Percentiles rank a stretch among this genome's conserved stretches.
Evolutionary conservation across 139 green algal species (phyloP).

Genomic region (Zygnema circumcarinatum): DNA sequence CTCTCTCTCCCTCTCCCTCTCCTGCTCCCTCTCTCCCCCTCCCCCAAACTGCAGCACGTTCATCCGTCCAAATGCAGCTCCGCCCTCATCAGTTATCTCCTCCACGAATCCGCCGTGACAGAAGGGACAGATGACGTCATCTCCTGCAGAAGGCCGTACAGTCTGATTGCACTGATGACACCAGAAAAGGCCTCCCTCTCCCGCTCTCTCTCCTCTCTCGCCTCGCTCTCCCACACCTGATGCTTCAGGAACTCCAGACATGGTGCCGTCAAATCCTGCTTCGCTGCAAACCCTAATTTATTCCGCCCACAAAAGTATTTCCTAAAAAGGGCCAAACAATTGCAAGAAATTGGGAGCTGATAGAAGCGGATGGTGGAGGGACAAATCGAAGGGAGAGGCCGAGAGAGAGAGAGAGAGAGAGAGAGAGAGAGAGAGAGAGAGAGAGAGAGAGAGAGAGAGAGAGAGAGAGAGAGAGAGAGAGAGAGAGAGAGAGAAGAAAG

Average conservation of each 20-base stretch:
- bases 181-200: neutral
- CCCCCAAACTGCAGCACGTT: neutral
- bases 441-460: no score
- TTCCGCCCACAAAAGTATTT: no score
- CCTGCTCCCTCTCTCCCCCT: neutral
- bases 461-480: no score
- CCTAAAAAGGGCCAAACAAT: no score
- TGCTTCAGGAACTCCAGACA: no score
- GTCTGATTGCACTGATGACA: constrained; percentile 27
- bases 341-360: neutral
- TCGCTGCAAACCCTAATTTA: no score
- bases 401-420: no score
- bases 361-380: neutral
- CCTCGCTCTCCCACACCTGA: neutral
- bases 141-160: constrained; percentile 11
- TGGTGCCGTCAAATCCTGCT: no score
- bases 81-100: constrained; percentile 1
- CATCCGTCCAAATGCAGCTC: neutral
- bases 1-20: constrained; percentile 21
- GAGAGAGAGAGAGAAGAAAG: no score
- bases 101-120: constrained; percentile 25
- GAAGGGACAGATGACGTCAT: constrained; percentile 34
- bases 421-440: neutral
- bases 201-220: no score
- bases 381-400: neutral